Evolutionary conservation across 306 rosid species (phyloP), one percentile per base, ranked within the genome.

Genomic region (Trifolium subterraneum): DNA sequence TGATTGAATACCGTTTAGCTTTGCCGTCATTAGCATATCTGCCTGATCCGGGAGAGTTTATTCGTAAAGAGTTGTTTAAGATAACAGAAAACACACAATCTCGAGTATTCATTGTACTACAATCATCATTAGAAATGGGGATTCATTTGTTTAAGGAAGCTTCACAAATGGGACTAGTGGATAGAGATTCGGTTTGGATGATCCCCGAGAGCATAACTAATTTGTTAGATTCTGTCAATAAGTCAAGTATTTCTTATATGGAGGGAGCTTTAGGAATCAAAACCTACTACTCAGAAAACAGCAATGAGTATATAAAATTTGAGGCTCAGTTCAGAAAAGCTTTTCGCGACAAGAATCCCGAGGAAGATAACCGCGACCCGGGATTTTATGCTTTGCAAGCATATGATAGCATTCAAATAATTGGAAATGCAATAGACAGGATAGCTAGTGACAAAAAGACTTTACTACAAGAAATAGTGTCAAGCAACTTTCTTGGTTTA

Each of bases 211-310:
- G 86, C 41, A 64, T 84, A 48, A 77, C 90, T 2, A 86, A 87
- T 82, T 56, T 76, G 18, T 63, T 91, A n/a, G 87, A 83, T 76
- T 80, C 78, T 11, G 72, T 82, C 65, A 76, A 78, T 22, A 78
- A 72, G 66, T 35, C 85, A n/a, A 68, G 72, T 20, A 80, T 83
- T 54, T 86, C 89, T 65, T 72, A 71, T 18, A 87, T 87, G 92
- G 77, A 80, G 76, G 97, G 92, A 60, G 74, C 89, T 47, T 70
- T 91, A 54, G 97, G 95, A 78, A 86, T 89, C 82, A 89, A 81
- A 83, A 84, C 73, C 8, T 58, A 82, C 78, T 83, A 89, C 73
- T 42, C 72, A 12, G 87, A 68, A 63, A 35, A 7, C n/a, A 67
- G 75, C 63, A 71, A 9, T 50, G 70, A 88, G 60, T 85, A 82